These are phyloP conservation scores for Aspergillus homomorphus DNA, from an alignment of 495 filamentous ascomycete genomes.

Conservation along the genomic window DNA sequence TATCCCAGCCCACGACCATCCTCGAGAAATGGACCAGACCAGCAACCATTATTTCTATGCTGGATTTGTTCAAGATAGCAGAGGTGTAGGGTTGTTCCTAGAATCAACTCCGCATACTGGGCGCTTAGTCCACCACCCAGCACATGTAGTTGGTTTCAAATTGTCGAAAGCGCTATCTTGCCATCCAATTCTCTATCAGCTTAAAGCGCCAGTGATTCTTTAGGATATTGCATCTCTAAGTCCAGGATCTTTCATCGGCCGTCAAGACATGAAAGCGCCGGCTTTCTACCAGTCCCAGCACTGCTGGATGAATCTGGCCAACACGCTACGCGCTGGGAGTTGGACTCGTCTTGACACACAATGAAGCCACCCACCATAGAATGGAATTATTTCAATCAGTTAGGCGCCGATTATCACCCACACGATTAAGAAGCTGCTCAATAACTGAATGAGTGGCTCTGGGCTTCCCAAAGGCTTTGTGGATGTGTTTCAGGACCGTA, in stretches of 20 bases:
- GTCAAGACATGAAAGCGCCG: not conserved
- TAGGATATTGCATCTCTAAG: too few species aligned
- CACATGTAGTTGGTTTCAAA: not conserved
- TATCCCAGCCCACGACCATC: too few species aligned
- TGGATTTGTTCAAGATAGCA: too few species aligned
- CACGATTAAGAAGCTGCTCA: not conserved
- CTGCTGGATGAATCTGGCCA: not conserved
- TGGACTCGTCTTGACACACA: not conserved
- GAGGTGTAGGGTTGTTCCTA: too few species aligned
- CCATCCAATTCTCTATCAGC: not conserved
- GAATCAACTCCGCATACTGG: too few species aligned
- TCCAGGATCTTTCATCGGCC: too few species aligned
- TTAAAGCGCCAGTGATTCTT: not conserved
- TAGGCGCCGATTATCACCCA: not conserved
- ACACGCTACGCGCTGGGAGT: not conserved
- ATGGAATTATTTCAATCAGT: not conserved
- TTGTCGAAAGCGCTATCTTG: not conserved
- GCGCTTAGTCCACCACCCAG: not conserved
- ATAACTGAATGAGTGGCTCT: not conserved
- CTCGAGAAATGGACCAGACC: too few species aligned
- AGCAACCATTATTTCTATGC: too few species aligned
- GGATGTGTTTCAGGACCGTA: slow-evolving; percentile 1
- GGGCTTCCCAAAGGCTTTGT: not conserved
- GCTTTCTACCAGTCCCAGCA: not conserved
- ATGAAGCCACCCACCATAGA: not conserved